Percentiles rank a stretch among this genome's conserved stretches.
Evolutionary conservation across 768 basidiomycete genomes (phyloP).

Genomic region (Boletus eberwhitei): DNA sequence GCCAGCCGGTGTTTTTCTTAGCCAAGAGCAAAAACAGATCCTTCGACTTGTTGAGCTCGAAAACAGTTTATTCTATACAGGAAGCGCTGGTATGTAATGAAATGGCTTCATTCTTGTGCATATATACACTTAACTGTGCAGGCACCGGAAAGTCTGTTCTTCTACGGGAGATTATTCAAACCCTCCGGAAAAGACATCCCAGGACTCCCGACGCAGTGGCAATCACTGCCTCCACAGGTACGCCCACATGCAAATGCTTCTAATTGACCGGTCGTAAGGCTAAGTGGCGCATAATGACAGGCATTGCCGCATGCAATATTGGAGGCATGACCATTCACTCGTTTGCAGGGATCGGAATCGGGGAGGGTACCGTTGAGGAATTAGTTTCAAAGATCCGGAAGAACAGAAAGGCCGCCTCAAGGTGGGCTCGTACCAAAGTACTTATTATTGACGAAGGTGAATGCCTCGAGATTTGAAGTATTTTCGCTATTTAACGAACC

Average conservation of each 20-base stretch:
- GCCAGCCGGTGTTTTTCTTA: slow-evolving; percentile 56
- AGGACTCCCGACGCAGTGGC: slow-evolving; percentile 73
- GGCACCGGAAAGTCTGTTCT: slow-evolving; percentile 97
- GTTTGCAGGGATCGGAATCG: slow-evolving; percentile 92
- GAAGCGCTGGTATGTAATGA: slow-evolving; percentile 78
- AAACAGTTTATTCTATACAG: slow-evolving; percentile 90
- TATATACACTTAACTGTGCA: slow-evolving; percentile 31
- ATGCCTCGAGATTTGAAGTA: not conserved
- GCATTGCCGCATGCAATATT: slow-evolving; percentile 96
- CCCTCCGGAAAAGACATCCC: slow-evolving; percentile 53
- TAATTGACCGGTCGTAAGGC: not conserved
- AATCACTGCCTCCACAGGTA: slow-evolving; percentile 93
- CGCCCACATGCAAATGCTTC: not conserved
- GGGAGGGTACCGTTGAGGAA: slow-evolving; percentile 57
- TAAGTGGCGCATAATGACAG: slow-evolving; percentile 31
- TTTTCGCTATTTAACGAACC: not conserved
- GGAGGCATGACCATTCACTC: slow-evolving; percentile 95
- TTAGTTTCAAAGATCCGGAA: slow-evolving; percentile 66
- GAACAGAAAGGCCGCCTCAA: slow-evolving; percentile 76
- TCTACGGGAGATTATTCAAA: slow-evolving; percentile 84
- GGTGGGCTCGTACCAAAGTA: slow-evolving; percentile 85
- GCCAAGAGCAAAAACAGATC: slow-evolving; percentile 83
- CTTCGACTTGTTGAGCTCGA: slow-evolving; percentile 71
- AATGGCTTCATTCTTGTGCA: slow-evolving; percentile 10
- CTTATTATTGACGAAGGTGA: slow-evolving; percentile 81